A percentile compares a stretch with the other conserved stretches of the same genome.
These are phyloP conservation scores for Pterula multifida DNA, from an alignment of 1,284 basidiomycete genomes.

Conservation along the genomic window DNA sequence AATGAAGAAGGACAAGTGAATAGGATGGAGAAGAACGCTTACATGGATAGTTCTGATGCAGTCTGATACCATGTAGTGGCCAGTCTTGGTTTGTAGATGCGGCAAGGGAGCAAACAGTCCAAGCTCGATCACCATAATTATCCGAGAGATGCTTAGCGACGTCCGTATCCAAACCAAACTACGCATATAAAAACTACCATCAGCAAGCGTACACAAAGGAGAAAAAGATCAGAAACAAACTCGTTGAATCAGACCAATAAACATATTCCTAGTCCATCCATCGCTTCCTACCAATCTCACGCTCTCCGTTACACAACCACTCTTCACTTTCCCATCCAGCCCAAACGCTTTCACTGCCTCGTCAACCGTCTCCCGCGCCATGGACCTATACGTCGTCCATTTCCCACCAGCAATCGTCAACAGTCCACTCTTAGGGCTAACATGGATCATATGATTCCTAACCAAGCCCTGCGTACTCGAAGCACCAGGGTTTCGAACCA, in stretches of 20 bases:
- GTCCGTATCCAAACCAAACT: slow-evolving; percentile 85
- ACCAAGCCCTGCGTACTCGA: slow-evolving; percentile 74
- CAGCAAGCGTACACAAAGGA: not conserved
- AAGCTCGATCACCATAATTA: slow-evolving; percentile 93
- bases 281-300: slow-evolving; percentile 88
- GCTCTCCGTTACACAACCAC: slow-evolving; percentile 64
- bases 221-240: slow-evolving; percentile 25
- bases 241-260: slow-evolving; percentile 89
- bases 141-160: slow-evolving; percentile 91
- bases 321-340: slow-evolving; percentile 42
- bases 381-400: slow-evolving; percentile 96
- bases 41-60: slow-evolving; percentile 75
- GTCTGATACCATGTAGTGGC: slow-evolving; percentile 79
- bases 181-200: slow-evolving; percentile 7
- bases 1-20: slow-evolving; percentile 1
- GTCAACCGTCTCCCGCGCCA: slow-evolving; percentile 96
- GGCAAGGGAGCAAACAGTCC: slow-evolving; percentile 83
- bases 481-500: slow-evolving; percentile 78
- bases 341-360: slow-evolving; percentile 74
- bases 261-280: slow-evolving; percentile 94
- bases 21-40: slow-evolving; percentile 15
- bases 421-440: slow-evolving; percentile 62
- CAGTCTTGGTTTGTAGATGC: slow-evolving; percentile 69
- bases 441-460: slow-evolving; percentile 89
- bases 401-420: slow-evolving; percentile 96